phyloP scores from a whole-genome alignment of 345 rosid genomes.

The Chamaenerion angustifolium region DNA sequence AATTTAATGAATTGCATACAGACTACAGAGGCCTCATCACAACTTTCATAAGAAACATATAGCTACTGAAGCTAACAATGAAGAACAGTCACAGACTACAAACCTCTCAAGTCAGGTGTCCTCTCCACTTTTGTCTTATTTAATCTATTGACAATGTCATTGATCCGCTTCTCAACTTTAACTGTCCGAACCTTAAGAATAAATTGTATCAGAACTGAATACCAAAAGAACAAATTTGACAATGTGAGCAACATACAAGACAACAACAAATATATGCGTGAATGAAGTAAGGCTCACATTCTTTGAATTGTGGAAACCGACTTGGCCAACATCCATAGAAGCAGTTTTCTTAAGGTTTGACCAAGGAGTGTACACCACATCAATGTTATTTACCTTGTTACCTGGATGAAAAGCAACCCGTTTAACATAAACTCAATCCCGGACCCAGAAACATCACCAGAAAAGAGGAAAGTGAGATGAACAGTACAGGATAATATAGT shows the following conservation, averaged over 20 bases:
- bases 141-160: constrained; percentile 86
- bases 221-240: neutral
- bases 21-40: no score
- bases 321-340: constrained; percentile 99
- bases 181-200: constrained; percentile 62
- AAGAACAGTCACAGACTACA: neutral
- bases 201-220: constrained; percentile 1
- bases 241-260: neutral
- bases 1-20: no score
- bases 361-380: constrained; percentile 98
- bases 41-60: no score
- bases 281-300: constrained; percentile 33
- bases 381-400: constrained; percentile 83
- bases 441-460: no score
- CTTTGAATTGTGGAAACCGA: constrained; percentile 81
- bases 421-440: no score
- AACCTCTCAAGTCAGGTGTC: constrained; percentile 88
- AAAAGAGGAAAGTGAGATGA: neutral
- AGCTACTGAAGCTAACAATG: no score
- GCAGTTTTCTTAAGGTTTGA: constrained; percentile 86
- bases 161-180: constrained; percentile 83
- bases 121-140: constrained; percentile 89
- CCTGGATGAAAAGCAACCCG: constrained; percentile 24
- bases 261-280: no score
- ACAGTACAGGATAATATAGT: neutral